Percentiles rank a stretch among this genome's conserved stretches.
Conservation (phyloP, 805 yeast genomes). For the Lipomyces oligophaga region DNA sequence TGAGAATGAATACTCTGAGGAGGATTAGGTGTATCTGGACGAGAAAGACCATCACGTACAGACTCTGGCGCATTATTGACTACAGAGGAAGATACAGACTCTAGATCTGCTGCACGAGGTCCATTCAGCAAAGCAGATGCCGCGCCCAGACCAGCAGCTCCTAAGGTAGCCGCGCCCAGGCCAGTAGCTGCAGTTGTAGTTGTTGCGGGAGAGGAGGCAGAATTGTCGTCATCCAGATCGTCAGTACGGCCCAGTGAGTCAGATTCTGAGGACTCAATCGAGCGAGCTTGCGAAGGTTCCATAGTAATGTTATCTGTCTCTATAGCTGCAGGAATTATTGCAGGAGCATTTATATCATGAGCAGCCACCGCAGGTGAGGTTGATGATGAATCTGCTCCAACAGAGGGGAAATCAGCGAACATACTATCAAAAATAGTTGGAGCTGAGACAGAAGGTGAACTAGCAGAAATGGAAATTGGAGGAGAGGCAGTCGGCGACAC, state of each 20-base stretch:
- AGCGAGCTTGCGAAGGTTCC: slow-evolving; percentile 1
- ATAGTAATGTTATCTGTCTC: neutral
- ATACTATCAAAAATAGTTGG: slow-evolving; percentile 19
- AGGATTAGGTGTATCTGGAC: slow-evolving; percentile 41
- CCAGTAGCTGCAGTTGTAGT: slow-evolving; percentile 20
- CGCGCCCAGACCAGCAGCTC: slow-evolving; percentile 5
- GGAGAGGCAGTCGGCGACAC: slow-evolving; percentile 31
- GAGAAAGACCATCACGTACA: slow-evolving; percentile 56
- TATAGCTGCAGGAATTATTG: neutral
- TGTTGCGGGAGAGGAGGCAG: slow-evolving; percentile 20
- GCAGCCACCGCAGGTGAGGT: neutral
- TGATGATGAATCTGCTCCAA: neutral
- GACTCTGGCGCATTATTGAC: slow-evolving; percentile 89
- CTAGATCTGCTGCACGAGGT: slow-evolving; percentile 15
- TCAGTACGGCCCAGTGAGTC: slow-evolving; percentile 14
- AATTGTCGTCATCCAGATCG: slow-evolving; percentile 18
- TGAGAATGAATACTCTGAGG: slow-evolving; percentile 32
- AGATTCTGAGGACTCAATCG: slow-evolving; percentile 13
- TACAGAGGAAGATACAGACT: slow-evolving; percentile 80
- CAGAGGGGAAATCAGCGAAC: slow-evolving; percentile 16
- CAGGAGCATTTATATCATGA: neutral
- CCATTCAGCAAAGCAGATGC: neutral
- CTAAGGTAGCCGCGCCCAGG: slow-evolving; percentile 3
- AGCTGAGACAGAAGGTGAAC: neutral
- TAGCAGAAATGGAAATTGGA: neutral